phyloP scores from a whole-genome alignment of 2,329 filamentous ascomycete genomes.

The Fusarium sp. region DNA sequence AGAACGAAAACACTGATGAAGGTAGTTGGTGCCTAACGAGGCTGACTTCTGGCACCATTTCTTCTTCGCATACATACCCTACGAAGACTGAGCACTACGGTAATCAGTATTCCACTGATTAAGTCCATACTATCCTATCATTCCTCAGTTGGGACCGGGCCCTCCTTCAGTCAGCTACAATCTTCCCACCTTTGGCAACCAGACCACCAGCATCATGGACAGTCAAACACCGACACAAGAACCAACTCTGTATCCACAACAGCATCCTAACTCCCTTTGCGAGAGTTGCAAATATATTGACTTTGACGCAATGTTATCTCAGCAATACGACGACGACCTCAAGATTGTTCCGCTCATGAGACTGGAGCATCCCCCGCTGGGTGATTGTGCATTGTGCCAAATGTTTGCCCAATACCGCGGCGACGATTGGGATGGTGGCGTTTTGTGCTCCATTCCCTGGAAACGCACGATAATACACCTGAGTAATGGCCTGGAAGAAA shows the following conservation, averaged over 20 bases:
- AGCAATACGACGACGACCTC: not conserved
- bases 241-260: not conserved
- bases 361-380: not conserved
- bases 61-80: not conserved
- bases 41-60: not conserved
- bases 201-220: not conserved
- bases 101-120: not conserved
- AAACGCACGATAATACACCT: too few species aligned
- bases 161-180: too few species aligned
- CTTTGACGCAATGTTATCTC: not conserved
- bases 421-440: not conserved
- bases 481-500: too few species aligned
- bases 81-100: not conserved
- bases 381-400: not conserved
- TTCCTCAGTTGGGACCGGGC: not conserved
- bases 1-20: not conserved
- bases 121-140: accelerated
- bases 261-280: not conserved
- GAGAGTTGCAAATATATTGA: not conserved
- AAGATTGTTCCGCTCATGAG: too few species aligned
- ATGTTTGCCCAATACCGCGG: not conserved
- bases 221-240: not conserved
- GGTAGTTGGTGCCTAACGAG: not conserved
- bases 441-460: not conserved
- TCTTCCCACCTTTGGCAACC: not conserved